Base-by-base conservation (phyloP, 2,329 filamentous ascomycete genomes). In the Emericellopsis atlantica region DNA sequence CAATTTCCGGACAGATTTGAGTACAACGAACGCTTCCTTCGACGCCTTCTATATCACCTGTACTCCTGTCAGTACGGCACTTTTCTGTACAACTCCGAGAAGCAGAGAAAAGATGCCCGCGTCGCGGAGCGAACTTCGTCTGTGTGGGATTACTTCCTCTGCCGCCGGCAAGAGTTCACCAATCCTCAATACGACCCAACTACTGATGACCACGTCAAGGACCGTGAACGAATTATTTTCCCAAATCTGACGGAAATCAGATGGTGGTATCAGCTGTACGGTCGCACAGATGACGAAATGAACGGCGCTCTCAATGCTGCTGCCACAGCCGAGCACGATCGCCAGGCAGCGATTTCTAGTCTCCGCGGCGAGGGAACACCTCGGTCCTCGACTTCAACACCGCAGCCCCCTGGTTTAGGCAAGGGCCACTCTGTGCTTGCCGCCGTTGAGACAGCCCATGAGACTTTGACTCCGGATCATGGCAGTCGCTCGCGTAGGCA, bases 11-110 rank as follows among this genome's bases (percentile, higher is more conserved):
- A 78, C 6, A 81, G 89, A 0, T 98, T 98, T 55, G 90, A 98
- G 58, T 98, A 88, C 62, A 96, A 94, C 50, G 92, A 96, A 57
- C 79, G 90, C 5, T 96, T 98, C 59, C 66, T 98, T 6, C 76
- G 87, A 22, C 79, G 92, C 16, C 67, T 98, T 4, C 69, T 96
- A 2, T 98, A 96, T 55, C 92, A 98, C 57, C 73, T 94, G 2
- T 90, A 96, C 56, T 90, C 90, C 1, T 95, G 89, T 49, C 92
- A 98, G 57, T 98, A 95, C 48, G 92, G 92, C 36, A 95, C 90
- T 0, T 98, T 98, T 57, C 70, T 98, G 5, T 95, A 85, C 61
- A 95, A 98, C 62, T 93, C 79, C 42, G 92, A 98, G 58, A 92
- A 88, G 54, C 84, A 95, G 52, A 80, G 92, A 4, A 66, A 76